A percentile compares a stretch with the other conserved stretches of the same genome.
These are phyloP conservation scores for Punctularia strigosozonata DNA, from an alignment of 768 basidiomycete genomes.

Conservation along the genomic window DNA sequence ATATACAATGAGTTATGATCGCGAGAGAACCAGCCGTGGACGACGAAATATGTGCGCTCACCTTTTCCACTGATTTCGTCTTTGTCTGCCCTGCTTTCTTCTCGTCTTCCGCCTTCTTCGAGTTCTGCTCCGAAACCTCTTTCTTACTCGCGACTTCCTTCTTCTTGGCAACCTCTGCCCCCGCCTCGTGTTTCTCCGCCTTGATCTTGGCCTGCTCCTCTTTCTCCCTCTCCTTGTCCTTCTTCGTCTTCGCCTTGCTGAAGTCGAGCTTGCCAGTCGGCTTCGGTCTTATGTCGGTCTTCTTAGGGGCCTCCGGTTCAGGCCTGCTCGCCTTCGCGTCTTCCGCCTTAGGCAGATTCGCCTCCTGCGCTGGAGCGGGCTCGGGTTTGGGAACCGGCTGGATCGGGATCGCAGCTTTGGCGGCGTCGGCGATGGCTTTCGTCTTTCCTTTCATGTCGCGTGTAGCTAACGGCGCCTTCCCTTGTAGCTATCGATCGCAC, in stretches of 20 bases:
- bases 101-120: slow-evolving; percentile 8
- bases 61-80: slow-evolving; percentile 2
- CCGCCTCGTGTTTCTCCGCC: slow-evolving; percentile 3
- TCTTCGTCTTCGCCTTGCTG: slow-evolving; percentile 44
- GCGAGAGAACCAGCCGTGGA: too few species aligned
- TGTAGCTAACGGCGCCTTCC: too few species aligned
- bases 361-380: neutral
- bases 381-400: neutral
- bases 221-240: slow-evolving; percentile 10
- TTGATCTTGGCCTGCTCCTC: slow-evolving; percentile 8
- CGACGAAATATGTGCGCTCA: neutral
- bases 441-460: too few species aligned
- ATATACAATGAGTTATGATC: neutral
- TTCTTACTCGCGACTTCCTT: slow-evolving; percentile 6
- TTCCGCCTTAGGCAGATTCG: neutral
- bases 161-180: slow-evolving; percentile 5
- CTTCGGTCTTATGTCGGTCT: slow-evolving; percentile 19
- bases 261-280: slow-evolving; percentile 47
- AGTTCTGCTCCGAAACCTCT: slow-evolving; percentile 10
- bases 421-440: too few species aligned
- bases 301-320: slow-evolving; percentile 2
- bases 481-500: neutral
- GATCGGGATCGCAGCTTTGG: too few species aligned
- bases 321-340: slow-evolving; percentile 4
- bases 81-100: slow-evolving; percentile 5